phyloP scores from a whole-genome alignment of 352 stramenopile genomes.

The Globisporangium cystogenes region DNA sequence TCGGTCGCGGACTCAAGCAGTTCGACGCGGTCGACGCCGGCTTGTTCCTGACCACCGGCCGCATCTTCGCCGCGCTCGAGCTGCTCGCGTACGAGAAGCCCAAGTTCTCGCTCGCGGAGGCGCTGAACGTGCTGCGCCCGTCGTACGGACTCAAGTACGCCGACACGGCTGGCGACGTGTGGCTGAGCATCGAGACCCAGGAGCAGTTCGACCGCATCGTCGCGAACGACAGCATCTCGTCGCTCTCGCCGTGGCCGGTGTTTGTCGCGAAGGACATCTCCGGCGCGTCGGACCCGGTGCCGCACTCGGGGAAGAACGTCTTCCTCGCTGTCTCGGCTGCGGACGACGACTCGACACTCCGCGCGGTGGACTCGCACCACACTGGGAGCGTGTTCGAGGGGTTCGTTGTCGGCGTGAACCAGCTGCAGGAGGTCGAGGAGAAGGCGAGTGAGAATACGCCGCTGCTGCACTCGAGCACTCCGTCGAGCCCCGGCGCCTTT shows the following conservation, averaged over 20 bases:
- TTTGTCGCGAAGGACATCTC: conserved; percentile 37
- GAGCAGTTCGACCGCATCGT: conserved; percentile 65
- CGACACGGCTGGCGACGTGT: conserved; percentile 62
- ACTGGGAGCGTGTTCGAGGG: conserved; percentile 54
- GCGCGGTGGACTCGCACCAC: conserved; percentile 49
- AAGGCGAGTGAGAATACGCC: conserved; percentile 18
- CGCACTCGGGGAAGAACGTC: conserved; percentile 56
- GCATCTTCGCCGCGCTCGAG: conserved; percentile 65
- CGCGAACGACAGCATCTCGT: conserved; percentile 52
- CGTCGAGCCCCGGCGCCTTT: conserved; percentile 19
- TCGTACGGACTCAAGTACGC: conserved; percentile 60
- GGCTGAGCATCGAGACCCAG: conserved; percentile 82
- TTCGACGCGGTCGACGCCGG: conserved; percentile 71
- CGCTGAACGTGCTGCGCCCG: conserved; percentile 63
- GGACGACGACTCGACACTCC: conserved; percentile 59
- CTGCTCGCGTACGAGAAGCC: conserved; percentile 48
- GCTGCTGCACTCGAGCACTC: conserved; percentile 30
- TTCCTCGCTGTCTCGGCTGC: conserved; percentile 63
- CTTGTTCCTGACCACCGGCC: conserved; percentile 61
- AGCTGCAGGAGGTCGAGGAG: conserved; percentile 36
- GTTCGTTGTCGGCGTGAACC: conserved; percentile 66
- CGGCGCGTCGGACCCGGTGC: conserved; percentile 6
- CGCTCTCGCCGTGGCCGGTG: conserved; percentile 71
- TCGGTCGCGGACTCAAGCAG: conserved; percentile 39
- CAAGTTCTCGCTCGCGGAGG: conserved; percentile 76